Evolutionary conservation across 176 grass and related monocot species (phyloP).

Genomic region (Microstegium vimineum): DNA sequence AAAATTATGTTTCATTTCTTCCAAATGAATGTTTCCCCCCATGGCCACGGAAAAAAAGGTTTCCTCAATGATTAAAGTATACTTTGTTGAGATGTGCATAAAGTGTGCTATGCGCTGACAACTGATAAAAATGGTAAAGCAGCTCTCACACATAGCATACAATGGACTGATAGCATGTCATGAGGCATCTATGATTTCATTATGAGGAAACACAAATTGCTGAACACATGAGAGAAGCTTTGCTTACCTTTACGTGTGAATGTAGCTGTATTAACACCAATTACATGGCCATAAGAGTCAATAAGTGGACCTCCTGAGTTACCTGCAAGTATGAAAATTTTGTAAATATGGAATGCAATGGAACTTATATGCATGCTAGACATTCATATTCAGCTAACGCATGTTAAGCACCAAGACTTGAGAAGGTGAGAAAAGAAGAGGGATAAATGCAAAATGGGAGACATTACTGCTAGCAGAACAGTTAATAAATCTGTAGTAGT

Average conservation of each 20-base stretch:
- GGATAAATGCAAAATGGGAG: background rate
- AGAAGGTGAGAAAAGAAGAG: background rate
- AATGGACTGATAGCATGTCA: background rate
- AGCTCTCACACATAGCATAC: background rate
- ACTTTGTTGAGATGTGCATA: background rate
- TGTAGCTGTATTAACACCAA: slow-evolving; percentile 91
- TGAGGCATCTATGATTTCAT: background rate
- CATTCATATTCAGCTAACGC: background rate
- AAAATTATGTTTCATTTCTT: background rate
- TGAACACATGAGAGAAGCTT: background rate
- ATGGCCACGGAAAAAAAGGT: background rate
- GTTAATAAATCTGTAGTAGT: background rate
- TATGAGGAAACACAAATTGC: slow-evolving; percentile 10
- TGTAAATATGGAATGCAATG: background rate
- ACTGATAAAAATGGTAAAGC: background rate
- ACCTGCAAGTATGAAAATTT: slow-evolving; percentile 32
- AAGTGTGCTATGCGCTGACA: background rate
- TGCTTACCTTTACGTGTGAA: slow-evolving; percentile 92
- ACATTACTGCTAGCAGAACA: background rate
- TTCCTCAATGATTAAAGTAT: background rate
- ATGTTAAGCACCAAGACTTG: background rate
- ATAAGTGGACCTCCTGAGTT: slow-evolving; percentile 86
- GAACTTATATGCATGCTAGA: background rate
- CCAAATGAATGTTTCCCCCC: background rate
- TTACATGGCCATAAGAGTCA: slow-evolving; percentile 86